These are phyloP conservation scores for Seiridium cupressi DNA, from an alignment of 2,329 filamentous ascomycete species.

Conservation along the genomic window DNA sequence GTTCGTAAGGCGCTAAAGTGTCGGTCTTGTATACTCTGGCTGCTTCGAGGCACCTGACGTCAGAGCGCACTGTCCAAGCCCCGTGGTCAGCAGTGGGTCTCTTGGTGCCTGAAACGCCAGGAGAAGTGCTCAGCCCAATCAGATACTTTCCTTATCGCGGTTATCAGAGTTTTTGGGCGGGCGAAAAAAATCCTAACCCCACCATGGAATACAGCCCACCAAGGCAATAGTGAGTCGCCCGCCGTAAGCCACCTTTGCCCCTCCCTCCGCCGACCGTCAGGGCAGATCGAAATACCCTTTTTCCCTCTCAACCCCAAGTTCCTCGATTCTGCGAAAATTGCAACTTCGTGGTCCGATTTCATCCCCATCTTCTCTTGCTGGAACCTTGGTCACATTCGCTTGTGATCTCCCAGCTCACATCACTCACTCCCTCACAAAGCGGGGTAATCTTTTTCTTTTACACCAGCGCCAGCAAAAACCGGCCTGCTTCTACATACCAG, in stretches of 20 bases:
- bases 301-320: neutral
- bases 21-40: neutral
- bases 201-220: conserved; percentile 3
- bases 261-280: neutral
- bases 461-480: neutral
- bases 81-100: neutral
- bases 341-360: neutral
- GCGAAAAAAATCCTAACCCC: conserved; percentile 7
- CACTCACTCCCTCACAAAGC: neutral
- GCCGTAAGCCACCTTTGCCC: neutral
- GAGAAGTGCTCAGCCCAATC: neutral
- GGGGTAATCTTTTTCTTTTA: conserved; percentile 1
- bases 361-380: neutral
- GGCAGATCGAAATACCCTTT: neutral
- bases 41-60: neutral
- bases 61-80: neutral
- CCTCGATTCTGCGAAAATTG: neutral
- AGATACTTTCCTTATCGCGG: conserved; percentile 5
- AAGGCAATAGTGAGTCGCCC: neutral
- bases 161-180: conserved; percentile 9
- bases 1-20: no score
- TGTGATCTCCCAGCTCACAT: neutral
- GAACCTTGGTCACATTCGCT: neutral
- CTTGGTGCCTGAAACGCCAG: neutral
- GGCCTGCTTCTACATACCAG: neutral